These are phyloP conservation scores for Termitomyces sp. DNA, from an alignment of 768 basidiomycete species.

Conservation along the genomic window DNA sequence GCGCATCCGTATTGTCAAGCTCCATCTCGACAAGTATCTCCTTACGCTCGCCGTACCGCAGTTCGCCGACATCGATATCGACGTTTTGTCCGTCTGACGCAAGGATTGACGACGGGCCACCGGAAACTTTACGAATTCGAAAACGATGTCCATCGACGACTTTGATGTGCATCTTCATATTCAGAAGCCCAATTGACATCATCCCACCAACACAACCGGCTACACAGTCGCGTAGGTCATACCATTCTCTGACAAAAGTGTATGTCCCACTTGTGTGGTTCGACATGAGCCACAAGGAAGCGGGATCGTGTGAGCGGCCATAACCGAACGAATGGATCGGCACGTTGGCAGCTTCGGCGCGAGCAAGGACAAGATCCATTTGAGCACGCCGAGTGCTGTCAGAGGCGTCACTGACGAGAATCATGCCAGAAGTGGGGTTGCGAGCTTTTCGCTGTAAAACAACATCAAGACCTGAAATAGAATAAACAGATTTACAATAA, in stretches of 20 bases:
- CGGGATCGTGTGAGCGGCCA: conserved; percentile 94
- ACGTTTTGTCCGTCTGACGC: conserved; percentile 91
- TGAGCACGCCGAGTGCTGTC: conserved; percentile 92
- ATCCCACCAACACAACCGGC: conserved; percentile 95
- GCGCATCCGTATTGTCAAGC: conserved; percentile 71
- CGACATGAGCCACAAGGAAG: conserved; percentile 97
- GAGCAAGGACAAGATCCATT: conserved; percentile 97
- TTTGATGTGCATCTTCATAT: conserved; percentile 94
- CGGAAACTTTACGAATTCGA: conserved; percentile 91
- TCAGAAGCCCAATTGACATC: conserved; percentile 89
- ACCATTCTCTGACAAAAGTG: conserved; percentile 98
- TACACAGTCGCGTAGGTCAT: conserved; percentile 87
- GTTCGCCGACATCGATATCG: conserved; percentile 90
- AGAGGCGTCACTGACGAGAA: conserved; percentile 88
- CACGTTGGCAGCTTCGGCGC: conserved; percentile 93
- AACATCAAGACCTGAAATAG: conserved; percentile 70
- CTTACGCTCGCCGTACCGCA: conserved; percentile 93
- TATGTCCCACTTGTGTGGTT: conserved; percentile 97
- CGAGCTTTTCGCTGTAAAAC: conserved; percentile 91
- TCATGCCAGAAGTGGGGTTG: conserved; percentile 86
- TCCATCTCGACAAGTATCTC: conserved; percentile 98
- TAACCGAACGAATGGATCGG: conserved; percentile 98
- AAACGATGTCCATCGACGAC: conserved; percentile 89
- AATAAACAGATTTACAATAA: background rate
- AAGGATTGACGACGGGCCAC: conserved; percentile 81